Percentiles rank a stretch among this genome's conserved stretches.
phyloP scores from a whole-genome alignment of 768 basidiomycete species.

The Podaxis rugospora region DNA sequence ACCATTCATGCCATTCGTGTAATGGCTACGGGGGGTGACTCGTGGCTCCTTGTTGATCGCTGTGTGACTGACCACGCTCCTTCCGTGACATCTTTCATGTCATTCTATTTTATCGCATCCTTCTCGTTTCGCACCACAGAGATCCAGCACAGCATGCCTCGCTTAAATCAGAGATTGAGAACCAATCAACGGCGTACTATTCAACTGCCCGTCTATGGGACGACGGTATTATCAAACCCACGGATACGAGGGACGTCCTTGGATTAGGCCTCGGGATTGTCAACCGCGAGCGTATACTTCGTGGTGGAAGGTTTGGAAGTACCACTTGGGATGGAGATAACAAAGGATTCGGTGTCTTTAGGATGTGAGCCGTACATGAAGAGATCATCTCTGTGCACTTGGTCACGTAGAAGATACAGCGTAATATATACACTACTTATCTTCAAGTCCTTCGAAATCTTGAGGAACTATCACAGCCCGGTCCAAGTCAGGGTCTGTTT shows the following conservation, averaged over 20 bases:
- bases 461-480: conserved; percentile 27
- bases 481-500: conserved; percentile 34
- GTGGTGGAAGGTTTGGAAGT: conserved; percentile 13
- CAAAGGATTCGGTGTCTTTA: conserved; percentile 84
- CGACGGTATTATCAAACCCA: conserved; percentile 86
- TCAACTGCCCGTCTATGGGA: conserved; percentile 94
- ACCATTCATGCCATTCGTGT: not conserved
- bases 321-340: conserved; percentile 71
- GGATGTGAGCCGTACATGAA: conserved; percentile 56
- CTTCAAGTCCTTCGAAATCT: not conserved
- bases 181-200: conserved; percentile 82
- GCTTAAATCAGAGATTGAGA: conserved; percentile 79
- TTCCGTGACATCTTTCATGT: not conserved
- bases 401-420: not conserved
- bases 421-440: not conserved
- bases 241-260: conserved; percentile 83
- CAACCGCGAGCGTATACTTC: conserved; percentile 34
- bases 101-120: not conserved
- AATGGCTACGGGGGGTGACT: not conserved
- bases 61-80: not conserved
- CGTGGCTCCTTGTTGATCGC: not conserved
- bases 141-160: conserved; percentile 75
- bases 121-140: conserved; percentile 31
- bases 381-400: not conserved
- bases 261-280: conserved; percentile 87